phyloP scores from a whole-genome alignment of 352 stramenopile species.

The Phytophthora citricola region DNA sequence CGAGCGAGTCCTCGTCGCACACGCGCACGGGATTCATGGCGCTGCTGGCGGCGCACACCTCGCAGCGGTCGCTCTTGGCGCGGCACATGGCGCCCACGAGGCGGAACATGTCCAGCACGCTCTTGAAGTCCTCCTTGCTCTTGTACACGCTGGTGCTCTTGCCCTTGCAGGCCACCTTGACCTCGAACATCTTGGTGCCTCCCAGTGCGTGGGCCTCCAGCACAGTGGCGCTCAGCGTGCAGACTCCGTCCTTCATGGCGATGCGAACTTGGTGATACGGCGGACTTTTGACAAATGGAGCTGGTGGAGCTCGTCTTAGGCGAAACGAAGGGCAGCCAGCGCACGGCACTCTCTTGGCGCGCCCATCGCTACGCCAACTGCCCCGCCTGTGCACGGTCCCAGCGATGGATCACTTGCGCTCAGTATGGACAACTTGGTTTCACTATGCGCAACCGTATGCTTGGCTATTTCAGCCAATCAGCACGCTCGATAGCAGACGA shows the following conservation, averaged over 20 bases:
- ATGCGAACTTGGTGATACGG: background rate
- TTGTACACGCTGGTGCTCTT: slow-evolving; percentile 84
- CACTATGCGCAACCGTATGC: slow-evolving; percentile 24
- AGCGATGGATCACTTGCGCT: slow-evolving; percentile 16
- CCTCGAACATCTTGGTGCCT: slow-evolving; percentile 84
- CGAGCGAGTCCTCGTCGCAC: slow-evolving; percentile 63
- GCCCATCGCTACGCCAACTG: slow-evolving; percentile 9
- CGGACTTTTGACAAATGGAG: slow-evolving; percentile 35
- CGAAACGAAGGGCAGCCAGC: slow-evolving; percentile 40
- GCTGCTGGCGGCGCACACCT: slow-evolving; percentile 63
- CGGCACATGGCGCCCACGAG: slow-evolving; percentile 77
- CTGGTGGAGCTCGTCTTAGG: slow-evolving; percentile 12
- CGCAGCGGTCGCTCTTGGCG: slow-evolving; percentile 53
- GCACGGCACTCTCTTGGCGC: slow-evolving; percentile 18
- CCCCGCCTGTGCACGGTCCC: slow-evolving; percentile 4
- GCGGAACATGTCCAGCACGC: slow-evolving; percentile 84
- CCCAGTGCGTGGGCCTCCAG: slow-evolving; percentile 69
- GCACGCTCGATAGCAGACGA: slow-evolving; percentile 15
- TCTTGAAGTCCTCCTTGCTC: slow-evolving; percentile 87
- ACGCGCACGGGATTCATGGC: slow-evolving; percentile 43
- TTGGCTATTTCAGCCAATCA: slow-evolving; percentile 16
- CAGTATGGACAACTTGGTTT: slow-evolving; percentile 28
- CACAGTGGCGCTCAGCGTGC: slow-evolving; percentile 59
- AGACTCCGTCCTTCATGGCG: slow-evolving; percentile 57
- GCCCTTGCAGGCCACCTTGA: slow-evolving; percentile 80